phyloP scores from a whole-genome alignment of 2,329 filamentous ascomycete genomes.

The Pseudovirgaria hyperparasitica region DNA sequence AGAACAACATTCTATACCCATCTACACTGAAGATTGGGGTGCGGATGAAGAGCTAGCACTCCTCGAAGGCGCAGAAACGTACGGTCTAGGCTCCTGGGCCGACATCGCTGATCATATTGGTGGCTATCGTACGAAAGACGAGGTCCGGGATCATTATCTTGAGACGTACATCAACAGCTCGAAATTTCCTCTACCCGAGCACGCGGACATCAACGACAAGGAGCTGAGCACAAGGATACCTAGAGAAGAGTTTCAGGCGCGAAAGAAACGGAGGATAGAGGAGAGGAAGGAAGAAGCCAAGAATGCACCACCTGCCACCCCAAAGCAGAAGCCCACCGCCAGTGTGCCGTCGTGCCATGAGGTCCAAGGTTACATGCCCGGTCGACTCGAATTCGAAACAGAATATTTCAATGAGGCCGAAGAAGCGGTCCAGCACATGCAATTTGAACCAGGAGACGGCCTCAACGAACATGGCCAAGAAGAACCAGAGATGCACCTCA shows the following conservation, averaged over 20 bases:
- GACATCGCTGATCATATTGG: slow-evolving; percentile 98
- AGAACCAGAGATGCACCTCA: slow-evolving; percentile 93
- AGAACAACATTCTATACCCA: slow-evolving; percentile 95
- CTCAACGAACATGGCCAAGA: slow-evolving; percentile 78
- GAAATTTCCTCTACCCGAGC: slow-evolving; percentile 73
- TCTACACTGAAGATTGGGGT: slow-evolving; percentile 90
- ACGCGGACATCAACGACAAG: slow-evolving; percentile 72
- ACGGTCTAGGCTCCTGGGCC: slow-evolving; percentile 92
- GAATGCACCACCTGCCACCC: slow-evolving; percentile 67
- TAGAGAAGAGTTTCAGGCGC: slow-evolving; percentile 81
- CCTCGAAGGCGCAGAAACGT: slow-evolving; percentile 88
- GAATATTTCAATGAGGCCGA: slow-evolving; percentile 97
- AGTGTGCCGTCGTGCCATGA: slow-evolving; percentile 95
- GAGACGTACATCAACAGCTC: slow-evolving; percentile 74
- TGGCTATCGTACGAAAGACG: slow-evolving; percentile 85
- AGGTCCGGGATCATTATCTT: slow-evolving; percentile 90
- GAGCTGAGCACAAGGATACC: slow-evolving; percentile 68
- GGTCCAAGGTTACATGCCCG: slow-evolving; percentile 97
- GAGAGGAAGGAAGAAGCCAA: slow-evolving; percentile 79
- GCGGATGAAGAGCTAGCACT: slow-evolving; percentile 93
- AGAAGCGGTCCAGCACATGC: slow-evolving; percentile 96
- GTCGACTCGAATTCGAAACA: slow-evolving; percentile 90
- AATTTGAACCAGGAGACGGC: slow-evolving; percentile 92
- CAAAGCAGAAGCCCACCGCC: slow-evolving; percentile 91
- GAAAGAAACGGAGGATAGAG: slow-evolving; percentile 89